Base-by-base conservation (phyloP, 768 basidiomycete genomes). In the Xerocomus brunneocitrinus region DNA sequence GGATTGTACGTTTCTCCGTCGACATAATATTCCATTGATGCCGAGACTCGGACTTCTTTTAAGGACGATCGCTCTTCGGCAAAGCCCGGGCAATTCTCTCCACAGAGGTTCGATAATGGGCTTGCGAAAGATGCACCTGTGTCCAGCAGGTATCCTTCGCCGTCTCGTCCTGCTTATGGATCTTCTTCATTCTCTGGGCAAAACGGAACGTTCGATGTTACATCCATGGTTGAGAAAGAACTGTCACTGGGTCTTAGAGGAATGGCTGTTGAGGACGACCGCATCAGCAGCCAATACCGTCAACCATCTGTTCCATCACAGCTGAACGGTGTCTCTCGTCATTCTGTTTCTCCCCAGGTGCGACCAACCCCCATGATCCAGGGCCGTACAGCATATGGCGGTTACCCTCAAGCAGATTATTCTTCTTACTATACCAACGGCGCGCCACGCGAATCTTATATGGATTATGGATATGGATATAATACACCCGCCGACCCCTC, bases 401-500 rank as follows among this genome's bases (percentile, higher is more conserved):
- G 71, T 39, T 85, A 79, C 61, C 74, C 76, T 25, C 78, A 75
- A 58, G 67, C 76, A 22, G 86, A 87, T 41, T 88, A 82, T 64
- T 73, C 78, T 25, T 71, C 75, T 8, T 87, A 85, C 64, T 85
- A 84, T 68, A 66, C 73, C 44, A 76, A 74, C 39, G 74, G 76
- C 31, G 71, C 79, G 38, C 70, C 69, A 55, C 76, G 76, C 54
- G 80, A 83, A 58, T 67, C 71, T 40, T 81, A 78, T 58, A 65
- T 72, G 55, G 83, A 84, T 49, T 84, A 79, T 69, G 72, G 76
- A 39, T 83, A 84, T 64, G 76, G 75, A 52, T 85, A 83, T 65
- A 78, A 77, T 53, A 69, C 67, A 49, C 69, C 73, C 10, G 57
- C 76, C 31, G 83, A 84, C 53, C 75, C 76, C 9, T 71, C 79